These are phyloP conservation scores for Phoma herbarum DNA, from an alignment of 2,329 filamentous ascomycete species.

Conservation along the genomic window DNA sequence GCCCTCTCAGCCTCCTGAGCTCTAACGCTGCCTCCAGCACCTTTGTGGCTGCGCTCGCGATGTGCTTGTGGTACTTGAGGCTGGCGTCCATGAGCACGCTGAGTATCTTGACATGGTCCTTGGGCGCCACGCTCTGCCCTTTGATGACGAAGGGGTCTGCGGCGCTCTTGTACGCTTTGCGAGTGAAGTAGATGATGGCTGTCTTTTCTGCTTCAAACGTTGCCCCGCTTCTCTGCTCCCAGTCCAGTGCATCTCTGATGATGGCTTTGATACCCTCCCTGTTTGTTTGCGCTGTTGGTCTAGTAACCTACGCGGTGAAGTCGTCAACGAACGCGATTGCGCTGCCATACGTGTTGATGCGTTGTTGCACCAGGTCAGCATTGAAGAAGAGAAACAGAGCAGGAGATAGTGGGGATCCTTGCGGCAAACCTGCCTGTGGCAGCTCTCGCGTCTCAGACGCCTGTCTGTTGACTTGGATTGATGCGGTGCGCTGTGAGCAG, in stretches of 20 bases:
- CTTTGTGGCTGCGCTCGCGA: slow-evolving; percentile 23
- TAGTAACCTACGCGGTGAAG: not conserved
- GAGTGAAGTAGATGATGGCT: slow-evolving; percentile 46
- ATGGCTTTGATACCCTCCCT: not conserved
- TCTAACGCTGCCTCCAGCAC: slow-evolving; percentile 22
- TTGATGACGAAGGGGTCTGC: not conserved
- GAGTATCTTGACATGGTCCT: slow-evolving; percentile 25
- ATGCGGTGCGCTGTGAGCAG: not conserved
- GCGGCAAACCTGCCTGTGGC: slow-evolving; percentile 1
- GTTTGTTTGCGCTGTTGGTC: not conserved
- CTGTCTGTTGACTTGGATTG: not conserved
- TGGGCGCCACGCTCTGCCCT: slow-evolving; percentile 6
- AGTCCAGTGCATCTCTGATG: not conserved
- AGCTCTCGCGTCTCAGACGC: not conserved
- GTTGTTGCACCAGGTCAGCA: slow-evolving; percentile 32
- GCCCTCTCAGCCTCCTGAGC: slow-evolving; percentile 22
- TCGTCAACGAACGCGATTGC: not conserved
- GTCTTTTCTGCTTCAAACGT: slow-evolving; percentile 45
- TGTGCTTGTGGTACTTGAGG: slow-evolving; percentile 26
- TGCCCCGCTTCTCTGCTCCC: slow-evolving; percentile 26
- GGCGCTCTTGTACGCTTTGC: slow-evolving; percentile 16
- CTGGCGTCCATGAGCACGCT: slow-evolving; percentile 24
- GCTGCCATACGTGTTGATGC: slow-evolving; percentile 6
- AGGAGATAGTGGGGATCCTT: slow-evolving; percentile 24
- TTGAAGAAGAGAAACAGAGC: slow-evolving; percentile 34